Evolutionary conservation across 352 stramenopile genomes (phyloP), one percentile per base, ranked within the genome.

Genomic region (Globisporangium yorkense): DNA sequence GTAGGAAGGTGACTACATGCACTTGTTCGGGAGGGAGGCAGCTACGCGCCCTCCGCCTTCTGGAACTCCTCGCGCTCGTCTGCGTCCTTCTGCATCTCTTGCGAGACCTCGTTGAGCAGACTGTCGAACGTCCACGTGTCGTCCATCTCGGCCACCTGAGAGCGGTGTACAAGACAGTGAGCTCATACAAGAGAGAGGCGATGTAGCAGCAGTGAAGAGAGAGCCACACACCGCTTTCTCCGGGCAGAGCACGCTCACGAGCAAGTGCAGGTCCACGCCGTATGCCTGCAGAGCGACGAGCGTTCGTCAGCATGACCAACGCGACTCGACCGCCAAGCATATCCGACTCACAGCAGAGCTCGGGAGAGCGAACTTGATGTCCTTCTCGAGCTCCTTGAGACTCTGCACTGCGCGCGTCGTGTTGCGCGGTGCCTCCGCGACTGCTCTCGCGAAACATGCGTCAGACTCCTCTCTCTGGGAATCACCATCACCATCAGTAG

Each of bases 341-440:
- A 31, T 29, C 5, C 2, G 8, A 16, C 53, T 10, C 59, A 88
- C 82, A 54, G 72, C 66, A 5, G 75, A 61, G 40, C 65, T 86
- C 15, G 80, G 78, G 8, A 92, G 75, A 39, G 79, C 73, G 53
- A 88, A 88, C 57, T 88, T 89, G 67, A 92, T 83, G 64, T 89
- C 80, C 41, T 75, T 70, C 49, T 92, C 80, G 39, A 90, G 75
- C 57, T 92, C 77, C 52, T 89, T 92, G 47, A 92, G 72, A 31
- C 71, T 89, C 58, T 92, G 79, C 5, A 88, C 77, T 18, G 71
- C 62, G 39, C 82, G 74, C 2, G 72, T 84, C 47, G 74, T 80
- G 48, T 92, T 92, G 27, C 76, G 69, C n/a, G 81, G 81, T n/a
- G 82, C 82, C 67, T 90, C 78, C 6, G 82, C 82, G 15, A 92